Evolutionary conservation across 202 grass and related monocot genomes (phyloP), one percentile per base, ranked within the genome.

Genomic region (Brachypodium distachyon): DNA sequence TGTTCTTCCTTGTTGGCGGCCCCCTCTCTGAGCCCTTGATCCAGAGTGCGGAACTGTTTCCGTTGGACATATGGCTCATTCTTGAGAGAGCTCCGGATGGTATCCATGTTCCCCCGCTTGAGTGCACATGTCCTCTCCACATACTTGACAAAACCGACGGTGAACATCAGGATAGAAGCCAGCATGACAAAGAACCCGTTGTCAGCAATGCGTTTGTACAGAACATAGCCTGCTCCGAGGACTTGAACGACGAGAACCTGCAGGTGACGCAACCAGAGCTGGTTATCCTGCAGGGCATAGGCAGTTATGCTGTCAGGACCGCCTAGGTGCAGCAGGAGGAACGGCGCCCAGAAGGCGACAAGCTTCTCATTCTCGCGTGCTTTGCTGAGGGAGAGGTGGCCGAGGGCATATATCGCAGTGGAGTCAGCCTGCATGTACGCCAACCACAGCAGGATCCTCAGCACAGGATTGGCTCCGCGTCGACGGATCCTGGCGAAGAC

Each of bases 221-320:
- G 5, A 19, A 63, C 44, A 1, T 70, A 65, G 5, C 43, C 44
- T 1, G 66, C 73, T 21, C 52, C 47, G 0, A 32, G 8, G 5
- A 79, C 61, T 28, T 80, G 67, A 21, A 78, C 57, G 0, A 10
- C 68, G 6, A 90, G 53, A 7, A 29, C 57, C 2, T 86, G 39
- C 13, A 86, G 12, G 37, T 90, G 87, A 21, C 74, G 61, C 40
- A 11, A 36, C 87, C 87, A 90, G 4, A 90, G 79, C 83, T 80
- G 76, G 44, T 76, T 90, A 21, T 90, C 83, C 70, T 90, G 78
- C 7, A 90, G 44, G 14, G 83, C 60, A 6, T 82, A 80, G 1
- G 83, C 78, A 0, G 87, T 86, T 61, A 90, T 90, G 55, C 76
- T 79, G 59, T 90, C 87, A 0, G 68, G 87, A 11, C 83, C 83